Evolutionary conservation across 2,329 filamentous ascomycete genomes (phyloP), one percentile per base, ranked within the genome.

Genomic region (Emericellopsis cladophorae): DNA sequence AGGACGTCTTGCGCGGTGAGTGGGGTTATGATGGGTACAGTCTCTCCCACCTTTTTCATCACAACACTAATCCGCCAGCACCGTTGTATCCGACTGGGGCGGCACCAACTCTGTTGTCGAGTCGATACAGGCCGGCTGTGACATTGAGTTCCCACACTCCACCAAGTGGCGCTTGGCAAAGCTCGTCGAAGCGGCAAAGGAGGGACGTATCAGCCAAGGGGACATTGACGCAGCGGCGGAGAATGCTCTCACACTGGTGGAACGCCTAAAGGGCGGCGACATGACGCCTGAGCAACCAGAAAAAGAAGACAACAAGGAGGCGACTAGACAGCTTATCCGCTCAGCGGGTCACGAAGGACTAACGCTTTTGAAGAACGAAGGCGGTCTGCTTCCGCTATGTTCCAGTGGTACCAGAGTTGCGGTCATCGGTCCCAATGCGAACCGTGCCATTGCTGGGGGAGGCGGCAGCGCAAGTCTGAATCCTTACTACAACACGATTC

Each of bases 401-500:
- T 56, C 65, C 7, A 64, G 64, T 22, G 70, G 68, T 14, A 68
- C 67, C 42, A 80, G 70, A 52, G 68, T 83, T 42, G 79, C 78
- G 4, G 67, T 82, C 44, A 81, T 83, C 40, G 79, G 79, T 0
- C 78, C 78, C 1, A 82, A 83, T 45, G 77, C 76, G 16, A 79
- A 81, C 53, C 64, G 76, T 41, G 73, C 78, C 1, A 80, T 83
- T 46, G 77, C 75, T n/a, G 75, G 74, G 14, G 79, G 79, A 39
- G 79, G 79, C 33, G 79, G 79, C 39, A 82, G 78, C 50, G 79
- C 79, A 15, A 79, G 74, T 46, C 59, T 83, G 37, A 81, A 81
- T 52, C 76, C 79, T 0, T 82, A 83, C 56, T 83, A 83, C 55
- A 77, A 67, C 47, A 79, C 76, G 2, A 65, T 79, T 9, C 79